A percentile compares a stretch with the other conserved stretches of the same genome.
Conservation (phyloP, 169 alveolate species). For the Babesia ovis region DNA sequence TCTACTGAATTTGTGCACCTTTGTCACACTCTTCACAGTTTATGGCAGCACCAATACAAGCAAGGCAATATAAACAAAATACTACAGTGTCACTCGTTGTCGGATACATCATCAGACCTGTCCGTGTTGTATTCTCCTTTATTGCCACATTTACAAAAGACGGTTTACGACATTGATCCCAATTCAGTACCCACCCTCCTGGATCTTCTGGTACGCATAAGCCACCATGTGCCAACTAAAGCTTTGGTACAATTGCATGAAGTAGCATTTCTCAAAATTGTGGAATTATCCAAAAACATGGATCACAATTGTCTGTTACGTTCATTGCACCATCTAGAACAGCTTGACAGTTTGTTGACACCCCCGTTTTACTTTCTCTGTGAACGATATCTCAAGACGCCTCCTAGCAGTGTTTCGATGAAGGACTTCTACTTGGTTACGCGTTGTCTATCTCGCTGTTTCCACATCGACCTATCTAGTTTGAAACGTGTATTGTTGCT, state of each 20-base stretch:
- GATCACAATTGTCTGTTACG: neutral
- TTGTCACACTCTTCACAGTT: neutral
- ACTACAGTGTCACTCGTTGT: neutral
- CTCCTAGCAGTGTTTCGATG: neutral
- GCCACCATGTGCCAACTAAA: slow-evolving; percentile 2
- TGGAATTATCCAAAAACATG: neutral
- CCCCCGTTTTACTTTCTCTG: slow-evolving; percentile 19
- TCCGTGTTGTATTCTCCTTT: slow-evolving; percentile 5
- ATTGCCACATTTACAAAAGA: slow-evolving; percentile 3
- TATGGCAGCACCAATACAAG: slow-evolving; percentile 6
- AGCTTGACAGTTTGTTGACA: slow-evolving; percentile 6
- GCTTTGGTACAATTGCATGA: slow-evolving; percentile 4
- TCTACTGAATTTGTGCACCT: slow-evolving; percentile 3
- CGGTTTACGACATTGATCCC: neutral
- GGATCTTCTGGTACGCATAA: slow-evolving; percentile 5
- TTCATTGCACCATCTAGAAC: slow-evolving; percentile 9
- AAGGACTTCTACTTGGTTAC: neutral
- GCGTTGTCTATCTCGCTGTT: slow-evolving; percentile 30
- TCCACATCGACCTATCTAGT: neutral
- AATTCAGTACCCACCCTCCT: neutral
- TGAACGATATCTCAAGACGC: neutral
- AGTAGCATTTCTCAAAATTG: slow-evolving; percentile 9
- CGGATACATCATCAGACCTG: neutral
- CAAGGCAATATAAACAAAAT: neutral
- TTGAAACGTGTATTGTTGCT: slow-evolving; percentile 8